A percentile compares a stretch with the other conserved stretches of the same genome.
Evolutionary conservation across 148 eudicot species (phyloP).

Genomic region (Spergularia bocconei): DNA sequence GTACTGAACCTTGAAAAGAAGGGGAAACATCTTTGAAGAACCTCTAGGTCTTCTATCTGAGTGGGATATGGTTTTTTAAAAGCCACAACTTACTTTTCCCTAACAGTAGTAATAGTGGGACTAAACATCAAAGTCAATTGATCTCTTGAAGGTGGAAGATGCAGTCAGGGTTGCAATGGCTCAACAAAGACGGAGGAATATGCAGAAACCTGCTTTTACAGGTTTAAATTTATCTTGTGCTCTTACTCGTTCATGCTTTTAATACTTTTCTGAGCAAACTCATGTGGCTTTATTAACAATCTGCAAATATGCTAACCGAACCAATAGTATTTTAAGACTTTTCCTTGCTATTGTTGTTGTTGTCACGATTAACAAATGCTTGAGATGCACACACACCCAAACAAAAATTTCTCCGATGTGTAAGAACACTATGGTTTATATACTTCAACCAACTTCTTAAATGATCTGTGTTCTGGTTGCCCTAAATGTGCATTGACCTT

Average conservation of each 20-base stretch:
- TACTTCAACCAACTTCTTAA: not conserved
- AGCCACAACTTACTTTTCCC: not conserved
- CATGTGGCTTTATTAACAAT: not conserved
- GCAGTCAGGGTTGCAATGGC: constrained; percentile 76
- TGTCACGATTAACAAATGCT: not conserved
- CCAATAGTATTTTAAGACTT: not conserved
- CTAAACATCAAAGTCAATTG: not conserved
- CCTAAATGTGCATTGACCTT: not conserved
- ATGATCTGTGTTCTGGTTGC: not conserved
- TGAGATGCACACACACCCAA: too few species aligned
- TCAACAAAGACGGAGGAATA: constrained; percentile 49
- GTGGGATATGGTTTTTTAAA: not conserved
- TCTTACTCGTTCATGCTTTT: not conserved
- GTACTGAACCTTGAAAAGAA: not conserved
- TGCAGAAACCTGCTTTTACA: constrained; percentile 42
- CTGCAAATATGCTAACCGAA: not conserved
- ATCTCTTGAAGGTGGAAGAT: constrained; percentile 66
- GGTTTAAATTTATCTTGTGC: constrained; percentile 31
- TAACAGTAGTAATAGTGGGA: not conserved
- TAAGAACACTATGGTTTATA: too few species aligned
- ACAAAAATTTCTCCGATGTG: too few species aligned
- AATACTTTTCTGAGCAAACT: not conserved
- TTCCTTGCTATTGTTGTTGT: not conserved
- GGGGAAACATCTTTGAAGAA: not conserved
- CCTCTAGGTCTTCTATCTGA: not conserved